Evolutionary conservation across 441 rosid species (phyloP).

Genomic region (Hura crepitans): DNA sequence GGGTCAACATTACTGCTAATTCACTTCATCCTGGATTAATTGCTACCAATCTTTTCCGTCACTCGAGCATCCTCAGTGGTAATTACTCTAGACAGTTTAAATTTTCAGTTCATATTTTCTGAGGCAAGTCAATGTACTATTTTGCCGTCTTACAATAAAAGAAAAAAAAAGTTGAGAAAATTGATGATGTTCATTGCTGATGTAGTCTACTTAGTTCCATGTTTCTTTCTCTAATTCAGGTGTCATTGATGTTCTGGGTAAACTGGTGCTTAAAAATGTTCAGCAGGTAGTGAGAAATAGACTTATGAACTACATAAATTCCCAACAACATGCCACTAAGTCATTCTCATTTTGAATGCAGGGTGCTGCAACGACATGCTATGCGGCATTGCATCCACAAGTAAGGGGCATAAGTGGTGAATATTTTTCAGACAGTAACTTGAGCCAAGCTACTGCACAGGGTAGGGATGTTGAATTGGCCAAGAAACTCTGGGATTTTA

Average conservation of each 20-base stretch:
- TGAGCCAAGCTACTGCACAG: conserved; percentile 35
- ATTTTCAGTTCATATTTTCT: neutral
- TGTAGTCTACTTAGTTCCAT: neutral
- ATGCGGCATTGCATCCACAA: conserved; percentile 70
- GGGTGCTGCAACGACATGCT: conserved; percentile 86
- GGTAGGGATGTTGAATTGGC: conserved; percentile 45
- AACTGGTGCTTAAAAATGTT: conserved; percentile 44
- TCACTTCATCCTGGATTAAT: conserved; percentile 59
- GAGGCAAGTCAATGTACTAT: neutral
- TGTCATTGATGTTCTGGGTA: conserved; percentile 37
- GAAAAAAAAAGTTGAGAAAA: conserved; percentile 2
- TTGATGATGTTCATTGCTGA: neutral
- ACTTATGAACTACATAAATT: neutral
- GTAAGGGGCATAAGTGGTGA: conserved; percentile 55
- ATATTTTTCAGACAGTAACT: conserved; percentile 50
- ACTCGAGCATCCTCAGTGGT: conserved; percentile 36
- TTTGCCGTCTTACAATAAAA: neutral
- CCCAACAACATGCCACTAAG: neutral
- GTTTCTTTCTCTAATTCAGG: conserved; percentile 33
- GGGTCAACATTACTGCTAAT: conserved; percentile 53
- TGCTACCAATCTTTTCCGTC: conserved; percentile 52
- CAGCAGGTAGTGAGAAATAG: conserved; percentile 51
- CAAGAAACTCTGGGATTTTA: conserved; percentile 29
- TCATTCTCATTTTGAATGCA: conserved; percentile 8
- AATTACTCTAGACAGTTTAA: conserved; percentile 11